Evolutionary conservation across 805 yeast genomes (phyloP).

Genomic region (Tetrapisispora namnaoensis): DNA sequence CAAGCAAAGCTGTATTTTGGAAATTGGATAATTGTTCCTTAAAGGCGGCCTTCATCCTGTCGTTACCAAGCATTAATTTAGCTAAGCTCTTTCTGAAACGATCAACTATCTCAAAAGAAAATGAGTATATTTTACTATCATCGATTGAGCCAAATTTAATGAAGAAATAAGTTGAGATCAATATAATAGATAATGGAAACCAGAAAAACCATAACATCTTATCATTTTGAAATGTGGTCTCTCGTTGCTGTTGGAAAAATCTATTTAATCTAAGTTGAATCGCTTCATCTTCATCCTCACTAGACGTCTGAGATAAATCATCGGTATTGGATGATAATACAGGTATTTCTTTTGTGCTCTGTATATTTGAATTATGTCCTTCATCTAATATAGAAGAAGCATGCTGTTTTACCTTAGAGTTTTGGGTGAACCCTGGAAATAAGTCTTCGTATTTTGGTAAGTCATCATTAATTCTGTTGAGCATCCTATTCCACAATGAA

Average conservation of each 20-base stretch:
- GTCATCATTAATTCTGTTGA: slow-evolving; percentile 33
- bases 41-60: slow-evolving; percentile 37
- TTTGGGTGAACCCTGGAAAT: slow-evolving; percentile 38
- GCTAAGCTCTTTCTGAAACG: slow-evolving; percentile 37
- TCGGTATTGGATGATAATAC: slow-evolving; percentile 2
- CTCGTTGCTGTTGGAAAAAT: slow-evolving; percentile 35
- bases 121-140: slow-evolving; percentile 19
- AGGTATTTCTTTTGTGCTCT: not conserved
- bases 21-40: slow-evolving; percentile 25
- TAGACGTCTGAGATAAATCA: slow-evolving; percentile 21
- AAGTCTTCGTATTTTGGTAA: slow-evolving; percentile 70
- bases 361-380: not conserved
- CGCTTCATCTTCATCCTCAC: slow-evolving; percentile 28
- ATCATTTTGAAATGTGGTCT: slow-evolving; percentile 47
- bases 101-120: slow-evolving; percentile 29
- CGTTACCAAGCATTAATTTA: slow-evolving; percentile 43
- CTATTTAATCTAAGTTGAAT: slow-evolving; percentile 30
- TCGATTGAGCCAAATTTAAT: slow-evolving; percentile 30
- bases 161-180: slow-evolving; percentile 39
- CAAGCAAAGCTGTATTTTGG: slow-evolving; percentile 14
- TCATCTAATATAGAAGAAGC: not conserved
- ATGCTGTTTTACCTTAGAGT: not conserved
- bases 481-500: slow-evolving; percentile 32
- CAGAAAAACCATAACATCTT: slow-evolving; percentile 83
- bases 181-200: slow-evolving; percentile 64